These are phyloP conservation scores for Boletus fagicola DNA, from an alignment of 768 basidiomycete genomes.

Conservation along the genomic window DNA sequence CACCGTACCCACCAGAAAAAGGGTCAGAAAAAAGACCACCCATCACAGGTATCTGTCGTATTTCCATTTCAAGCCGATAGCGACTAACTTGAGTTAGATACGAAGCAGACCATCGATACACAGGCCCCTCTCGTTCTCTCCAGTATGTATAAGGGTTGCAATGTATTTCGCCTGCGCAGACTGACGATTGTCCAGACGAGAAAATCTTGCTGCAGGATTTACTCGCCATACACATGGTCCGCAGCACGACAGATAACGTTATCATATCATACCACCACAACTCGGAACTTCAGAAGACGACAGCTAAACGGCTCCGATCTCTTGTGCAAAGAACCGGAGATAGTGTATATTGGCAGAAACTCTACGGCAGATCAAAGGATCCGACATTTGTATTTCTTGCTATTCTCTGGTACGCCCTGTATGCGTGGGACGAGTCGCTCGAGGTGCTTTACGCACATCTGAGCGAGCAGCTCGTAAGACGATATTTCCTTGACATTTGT, in stretches of 20 bases:
- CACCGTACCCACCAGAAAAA: background rate
- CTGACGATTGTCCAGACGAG: conserved; percentile 7
- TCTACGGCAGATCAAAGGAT: conserved; percentile 32
- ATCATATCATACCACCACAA: conserved; percentile 39
- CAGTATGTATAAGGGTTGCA: conserved; percentile 1
- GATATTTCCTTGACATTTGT: background rate
- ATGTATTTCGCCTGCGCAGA: background rate
- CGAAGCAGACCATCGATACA: conserved; percentile 32
- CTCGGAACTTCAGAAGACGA: conserved; percentile 26
- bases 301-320: conserved; percentile 28
- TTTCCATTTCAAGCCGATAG: background rate
- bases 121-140: conserved; percentile 33
- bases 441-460: conserved; percentile 53
- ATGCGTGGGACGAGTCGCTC: conserved; percentile 61
- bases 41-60: conserved; percentile 17
- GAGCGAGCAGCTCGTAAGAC: conserved; percentile 41
- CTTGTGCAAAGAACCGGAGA: conserved; percentile 34
- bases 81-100: conserved; percentile 14
- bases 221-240: conserved; percentile 41
- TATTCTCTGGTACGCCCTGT: conserved; percentile 57
- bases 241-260: conserved; percentile 22
- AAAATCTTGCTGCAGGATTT: conserved; percentile 35
- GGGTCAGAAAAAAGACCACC: conserved; percentile 3
- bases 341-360: conserved; percentile 38
- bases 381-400: conserved; percentile 37